Evolutionary conservation across 2,329 filamentous ascomycete species (phyloP), one percentile per base, ranked within the genome.

Genomic region (Colletotrichum tropicicola): DNA sequence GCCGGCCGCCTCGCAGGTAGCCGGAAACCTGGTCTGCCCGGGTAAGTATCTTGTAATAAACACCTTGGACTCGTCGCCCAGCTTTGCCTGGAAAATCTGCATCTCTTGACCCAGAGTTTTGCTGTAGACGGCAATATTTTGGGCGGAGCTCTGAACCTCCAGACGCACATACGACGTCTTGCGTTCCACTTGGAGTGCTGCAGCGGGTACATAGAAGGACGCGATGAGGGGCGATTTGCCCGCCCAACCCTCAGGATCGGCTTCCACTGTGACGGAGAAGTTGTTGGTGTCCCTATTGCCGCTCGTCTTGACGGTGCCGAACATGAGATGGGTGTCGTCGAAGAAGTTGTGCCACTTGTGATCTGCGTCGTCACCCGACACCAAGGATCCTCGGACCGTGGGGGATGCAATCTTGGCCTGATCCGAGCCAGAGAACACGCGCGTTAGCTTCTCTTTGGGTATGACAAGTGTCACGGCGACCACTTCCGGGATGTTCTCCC

Each of bases 131-230:
- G 47, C 43, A 4, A 71, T 48, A 44, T 66, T 75, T 9, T 72
- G 70, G 0, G 51, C 30, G 2, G 73, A 74, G 5, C 66, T 68
- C 6, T 73, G 67, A 2, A 81, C 61, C 21, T 66, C 70, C 7
- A 84, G 64, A 5, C 75, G 74, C 15, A 82, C 71, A 8, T 70
- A 57, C 1, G 72, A 68, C 4, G 70, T 71, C 30, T 70, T 68
- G 5, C 74, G 74, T 37, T 80, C 75, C 5, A 73, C 58, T 43
- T 78, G 75, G 0, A 83, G 69, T 1, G 72, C 64, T 4, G 70
- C 68, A 1, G 79, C 72, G 3, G 80, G 76, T 4, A 79, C 77
- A 23, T 79, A 77, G 69, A 82, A 83, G 0, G 80, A 79, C 3
- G 73, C 78, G 44, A 83, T 60, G 17, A 85, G 68, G 1, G 79